Percentiles rank a stretch among this genome's conserved stretches.
These are phyloP conservation scores for Xylaria sp. DNA, from an alignment of 2,329 filamentous ascomycete genomes.

Conservation along the genomic window DNA sequence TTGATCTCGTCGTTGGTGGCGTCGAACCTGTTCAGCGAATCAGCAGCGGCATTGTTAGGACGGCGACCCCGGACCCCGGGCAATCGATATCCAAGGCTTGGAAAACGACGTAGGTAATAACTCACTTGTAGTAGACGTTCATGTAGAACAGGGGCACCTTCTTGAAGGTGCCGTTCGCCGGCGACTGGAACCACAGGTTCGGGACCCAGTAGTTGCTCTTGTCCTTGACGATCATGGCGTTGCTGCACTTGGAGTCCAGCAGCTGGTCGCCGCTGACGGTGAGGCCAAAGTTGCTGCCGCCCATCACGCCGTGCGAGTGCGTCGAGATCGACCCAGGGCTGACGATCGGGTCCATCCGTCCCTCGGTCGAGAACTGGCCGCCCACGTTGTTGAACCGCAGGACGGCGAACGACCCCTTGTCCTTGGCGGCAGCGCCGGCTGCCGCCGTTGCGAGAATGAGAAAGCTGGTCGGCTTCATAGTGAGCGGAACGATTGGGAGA, in stretches of 20 bases:
- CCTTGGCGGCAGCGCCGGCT: slow-evolving; percentile 7
- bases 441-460: slow-evolving; percentile 12
- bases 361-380: slow-evolving; percentile 59
- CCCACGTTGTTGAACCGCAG: slow-evolving; percentile 64
- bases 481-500: slow-evolving; percentile 6
- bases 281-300: slow-evolving; percentile 67
- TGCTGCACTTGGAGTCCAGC: slow-evolving; percentile 65
- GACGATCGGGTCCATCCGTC: slow-evolving; percentile 69
- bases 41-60: slow-evolving; percentile 1
- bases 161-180: slow-evolving; percentile 63
- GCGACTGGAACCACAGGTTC: slow-evolving; percentile 66
- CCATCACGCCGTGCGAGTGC: slow-evolving; percentile 72
- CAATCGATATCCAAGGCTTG: no score
- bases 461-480: slow-evolving; percentile 15
- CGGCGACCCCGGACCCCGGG: no score
- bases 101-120: slow-evolving; percentile 1
- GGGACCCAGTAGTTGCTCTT: slow-evolving; percentile 78
- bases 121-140: slow-evolving; percentile 74
- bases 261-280: slow-evolving; percentile 63
- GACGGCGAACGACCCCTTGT: slow-evolving; percentile 61
- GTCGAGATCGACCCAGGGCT: slow-evolving; percentile 57
- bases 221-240: slow-evolving; percentile 67
- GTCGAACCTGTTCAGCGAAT: slow-evolving; percentile 51
- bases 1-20: slow-evolving; percentile 64
- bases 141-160: slow-evolving; percentile 71